Evolutionary conservation across 371 early-diverging fungal genomes (phyloP), one percentile per base, ranked within the genome.

Genomic region (Saksenaea oblongispora): DNA sequence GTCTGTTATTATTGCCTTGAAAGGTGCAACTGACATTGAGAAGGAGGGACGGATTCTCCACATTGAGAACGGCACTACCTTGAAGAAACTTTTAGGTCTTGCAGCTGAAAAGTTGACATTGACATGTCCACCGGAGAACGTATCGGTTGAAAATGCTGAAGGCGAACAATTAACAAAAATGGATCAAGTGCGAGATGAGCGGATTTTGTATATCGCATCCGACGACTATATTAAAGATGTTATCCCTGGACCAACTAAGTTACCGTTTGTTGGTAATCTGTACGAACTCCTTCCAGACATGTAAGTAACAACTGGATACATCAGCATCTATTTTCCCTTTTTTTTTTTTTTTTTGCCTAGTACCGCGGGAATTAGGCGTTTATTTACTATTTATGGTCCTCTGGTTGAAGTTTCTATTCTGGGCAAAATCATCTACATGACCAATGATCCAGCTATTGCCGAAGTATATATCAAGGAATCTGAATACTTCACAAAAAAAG

Each of bases 371-470:
- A 73, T 59, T 58, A 51, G 61, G 15, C 64, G 69, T 41, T 63
- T 69, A 37, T 76, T 76, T 58, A 56, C 41, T 1, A 66, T 37
- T 15, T 63, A 69, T 57, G 77, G 77, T 39, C 70, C 77, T 18
- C 41, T 73, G 4, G 65, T 76, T 31, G 69, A 76, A 28, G 55
- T 76, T 27, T 58, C 62, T n/a, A 26, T 76, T 7, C 54, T 73
- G 26, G 71, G 77, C 13, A 61, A 54, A 17, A 59, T 47, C 8
- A 61, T 59, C 5, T 24, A 73, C 51, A 65, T 59, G 26, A 76
- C 77, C 34, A 74, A 76, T 51, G 67, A 74, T 53, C 76, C 81
- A 5, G 71, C 55, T 26, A 53, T 75, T 26, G 79, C 78, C 9
- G 74, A 79, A 22, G 22, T 61, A 17, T 64, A 72, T 17, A 57